A percentile compares a stretch with the other conserved stretches of the same genome.
Evolutionary conservation across 2,329 filamentous ascomycete genomes (phyloP).

Genomic region (Cryphonectria naterciae): DNA sequence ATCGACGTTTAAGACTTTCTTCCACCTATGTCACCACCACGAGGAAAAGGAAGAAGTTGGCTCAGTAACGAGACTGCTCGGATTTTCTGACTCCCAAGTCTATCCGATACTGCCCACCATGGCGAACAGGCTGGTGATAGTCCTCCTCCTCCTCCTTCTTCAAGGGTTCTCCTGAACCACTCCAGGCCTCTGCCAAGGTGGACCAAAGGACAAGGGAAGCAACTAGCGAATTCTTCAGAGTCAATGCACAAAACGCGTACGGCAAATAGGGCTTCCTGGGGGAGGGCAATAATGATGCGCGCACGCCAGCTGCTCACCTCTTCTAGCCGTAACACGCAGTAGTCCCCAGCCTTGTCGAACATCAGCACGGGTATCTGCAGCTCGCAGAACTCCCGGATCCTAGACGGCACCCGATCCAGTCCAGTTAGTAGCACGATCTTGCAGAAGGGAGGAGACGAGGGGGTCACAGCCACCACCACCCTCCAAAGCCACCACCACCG

Average conservation of each 20-base stretch:
- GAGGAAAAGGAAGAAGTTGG: not conserved
- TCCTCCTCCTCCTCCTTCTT: not conserved
- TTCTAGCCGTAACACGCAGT: constrained; percentile 69
- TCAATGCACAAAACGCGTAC: constrained; percentile 1
- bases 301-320: constrained; percentile 51
- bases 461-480: not conserved
- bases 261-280: constrained; percentile 7
- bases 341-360: constrained; percentile 83
- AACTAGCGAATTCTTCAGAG: constrained; percentile 49
- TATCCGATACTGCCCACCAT: not conserved
- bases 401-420: constrained; percentile 37
- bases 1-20: not conserved
- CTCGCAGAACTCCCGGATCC: constrained; percentile 76
- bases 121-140: not conserved
- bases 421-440: not conserved
- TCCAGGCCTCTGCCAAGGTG: constrained; percentile 27
- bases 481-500: no score
- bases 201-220: constrained; percentile 50
- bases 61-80: not conserved
- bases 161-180: constrained; percentile 20
- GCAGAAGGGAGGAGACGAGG: not conserved
- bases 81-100: not conserved
- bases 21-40: not conserved
- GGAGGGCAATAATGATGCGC: constrained; percentile 11
- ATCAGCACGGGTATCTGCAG: constrained; percentile 80